phyloP scores from a whole-genome alignment of 371 early-diverging fungal genomes.

The Mucor indicus region DNA sequence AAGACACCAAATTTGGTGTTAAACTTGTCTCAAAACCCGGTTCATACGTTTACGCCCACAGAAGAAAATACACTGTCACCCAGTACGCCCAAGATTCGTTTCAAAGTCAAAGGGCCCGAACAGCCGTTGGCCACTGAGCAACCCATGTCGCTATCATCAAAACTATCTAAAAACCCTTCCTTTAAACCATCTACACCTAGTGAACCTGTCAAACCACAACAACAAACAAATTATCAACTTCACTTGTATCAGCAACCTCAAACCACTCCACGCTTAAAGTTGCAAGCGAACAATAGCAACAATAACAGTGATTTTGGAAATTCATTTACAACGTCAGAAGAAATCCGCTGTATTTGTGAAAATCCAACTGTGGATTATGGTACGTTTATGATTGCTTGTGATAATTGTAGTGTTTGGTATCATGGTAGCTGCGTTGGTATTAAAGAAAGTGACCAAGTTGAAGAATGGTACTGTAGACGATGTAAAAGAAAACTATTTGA shows the following conservation, averaged over 20 bases:
- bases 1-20: constrained; percentile 28
- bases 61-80: constrained; percentile 16
- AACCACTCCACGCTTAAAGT: too few relatives aligned
- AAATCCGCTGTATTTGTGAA: constrained; percentile 67
- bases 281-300: too few relatives aligned
- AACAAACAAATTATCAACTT: neutral
- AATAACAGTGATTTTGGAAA: too few relatives aligned
- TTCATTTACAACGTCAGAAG: too few relatives aligned
- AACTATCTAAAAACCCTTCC: too few relatives aligned
- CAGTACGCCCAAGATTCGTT: constrained; percentile 43
- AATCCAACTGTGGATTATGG: constrained; percentile 69
- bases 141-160: too few relatives aligned
- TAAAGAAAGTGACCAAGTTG: constrained; percentile 47
- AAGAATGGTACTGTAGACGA: constrained; percentile 43
- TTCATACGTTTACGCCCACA: neutral
- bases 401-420: constrained; percentile 71
- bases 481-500: constrained; percentile 17
- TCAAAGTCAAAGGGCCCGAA: constrained; percentile 42
- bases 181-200: neutral
- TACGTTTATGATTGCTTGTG: constrained; percentile 79
- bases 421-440: constrained; percentile 74
- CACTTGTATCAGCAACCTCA: neutral
- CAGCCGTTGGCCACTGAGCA: too few relatives aligned
- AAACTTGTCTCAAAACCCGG: constrained; percentile 21
- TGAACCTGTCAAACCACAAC: neutral